Evolutionary conservation across 192 early-diverging fungal genomes (phyloP), one percentile per base, ranked within the genome.

Genomic region (Coemansia pectinata): DNA sequence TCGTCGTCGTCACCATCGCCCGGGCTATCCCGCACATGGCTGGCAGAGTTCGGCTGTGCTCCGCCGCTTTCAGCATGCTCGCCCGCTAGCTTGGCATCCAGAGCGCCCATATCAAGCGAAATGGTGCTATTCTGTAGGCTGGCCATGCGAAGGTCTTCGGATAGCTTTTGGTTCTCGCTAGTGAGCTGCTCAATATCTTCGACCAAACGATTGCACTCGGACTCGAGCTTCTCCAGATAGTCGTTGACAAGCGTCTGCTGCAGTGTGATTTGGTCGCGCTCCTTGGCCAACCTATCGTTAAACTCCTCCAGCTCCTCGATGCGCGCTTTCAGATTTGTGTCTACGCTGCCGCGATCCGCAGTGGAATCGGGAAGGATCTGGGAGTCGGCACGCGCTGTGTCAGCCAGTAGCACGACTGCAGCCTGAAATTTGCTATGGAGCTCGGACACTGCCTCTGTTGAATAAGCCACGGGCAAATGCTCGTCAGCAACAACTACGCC

Each of bases 151-250:
- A 85, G 72, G 27, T 85, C 79, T 48, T 82, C 84, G 25, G 62
- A 45, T 42, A 85, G 52, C 65, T 69, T 75, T 27, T 75, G 70
- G 62, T 85, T 85, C 71, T 92, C 90, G 0, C 81, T 77, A 61
- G 87, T 87, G 41, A 93, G 71, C 65, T 85, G 84, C 67, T 93
- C 92, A 45, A 91, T 86, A 66, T 93, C 92, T n/a, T 91, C 90
- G 71, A 90, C 88, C 44, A 92, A 78, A 59, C 90, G 88, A 40
- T 90, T 76, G 70, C 90, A 89, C 72, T 91, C 91, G 9, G 81
- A 87, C 62, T 93, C 92, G 23, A 90, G 82, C 70, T 88, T 88
- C 50, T 87, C 84, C 15, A 86, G 63, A 19, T 83, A 75, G 40
- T 83, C 80, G 25, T 72, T 71, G 14, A 83, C 45, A 1, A 63